phyloP scores from a whole-genome alignment of 257 asterid genomes.

The Oldenlandia corymbosa region DNA sequence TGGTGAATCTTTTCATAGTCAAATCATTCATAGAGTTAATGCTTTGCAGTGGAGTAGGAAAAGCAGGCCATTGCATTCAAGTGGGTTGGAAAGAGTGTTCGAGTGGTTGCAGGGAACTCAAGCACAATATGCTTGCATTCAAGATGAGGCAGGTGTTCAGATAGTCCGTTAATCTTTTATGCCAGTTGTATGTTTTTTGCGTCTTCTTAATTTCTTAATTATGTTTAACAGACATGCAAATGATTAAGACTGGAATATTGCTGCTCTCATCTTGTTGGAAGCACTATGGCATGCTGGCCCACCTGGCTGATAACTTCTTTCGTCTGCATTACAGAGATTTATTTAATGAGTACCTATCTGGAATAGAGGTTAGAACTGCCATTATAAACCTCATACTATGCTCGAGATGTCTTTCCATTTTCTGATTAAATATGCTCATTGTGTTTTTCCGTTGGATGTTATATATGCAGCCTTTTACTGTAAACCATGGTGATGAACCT shows the following conservation, averaged over 20 bases:
- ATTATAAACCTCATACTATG: background rate
- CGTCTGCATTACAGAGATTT: constrained; percentile 55
- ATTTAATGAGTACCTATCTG: constrained; percentile 70
- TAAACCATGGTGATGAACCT: constrained; percentile 50
- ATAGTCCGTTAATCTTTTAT: constrained; percentile 16
- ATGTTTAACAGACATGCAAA: constrained; percentile 44
- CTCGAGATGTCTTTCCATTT: background rate
- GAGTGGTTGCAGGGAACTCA: constrained; percentile 70
- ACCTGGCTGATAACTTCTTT: constrained; percentile 55
- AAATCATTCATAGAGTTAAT: constrained; percentile 4
- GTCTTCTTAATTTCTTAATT: constrained; percentile 16
- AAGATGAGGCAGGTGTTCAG: constrained; percentile 54
- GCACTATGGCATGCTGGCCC: constrained; percentile 76
- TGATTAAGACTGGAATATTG: constrained; percentile 57
- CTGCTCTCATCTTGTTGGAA: constrained; percentile 95
- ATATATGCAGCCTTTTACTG: constrained; percentile 62
- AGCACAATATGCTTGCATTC: constrained; percentile 38
- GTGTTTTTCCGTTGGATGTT: constrained; percentile 21
- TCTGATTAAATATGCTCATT: constrained; percentile 8
- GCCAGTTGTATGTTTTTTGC: constrained; percentile 15
- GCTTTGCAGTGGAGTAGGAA: constrained; percentile 78
- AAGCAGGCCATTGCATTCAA: constrained; percentile 76
- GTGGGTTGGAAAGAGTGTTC: constrained; percentile 68
- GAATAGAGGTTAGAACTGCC: constrained; percentile 53
- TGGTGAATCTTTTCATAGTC: background rate